These are phyloP conservation scores for Fusarium incarnatum DNA, from an alignment of 2,329 filamentous ascomycete species.

Conservation along the genomic window DNA sequence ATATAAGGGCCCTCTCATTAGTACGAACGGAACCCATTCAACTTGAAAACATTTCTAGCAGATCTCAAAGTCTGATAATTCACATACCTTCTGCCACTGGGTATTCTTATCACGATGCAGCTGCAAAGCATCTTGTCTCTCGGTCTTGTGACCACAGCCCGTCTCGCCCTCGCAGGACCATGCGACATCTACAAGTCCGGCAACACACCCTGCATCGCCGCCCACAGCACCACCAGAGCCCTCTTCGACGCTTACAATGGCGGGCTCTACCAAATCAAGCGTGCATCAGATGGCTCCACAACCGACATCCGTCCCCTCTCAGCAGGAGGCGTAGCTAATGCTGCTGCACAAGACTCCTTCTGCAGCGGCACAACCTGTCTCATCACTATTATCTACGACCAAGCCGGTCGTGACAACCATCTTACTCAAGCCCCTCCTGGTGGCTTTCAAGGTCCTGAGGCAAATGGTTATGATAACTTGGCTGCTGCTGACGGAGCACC, in stretches of 20 bases:
- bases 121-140: constrained; percentile 16
- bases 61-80: not conserved
- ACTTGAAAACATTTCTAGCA: too few species aligned
- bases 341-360: constrained; percentile 70
- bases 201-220: constrained; percentile 27
- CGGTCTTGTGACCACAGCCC: not conserved
- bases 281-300: constrained; percentile 18
- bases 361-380: constrained; percentile 71
- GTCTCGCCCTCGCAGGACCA: constrained; percentile 18
- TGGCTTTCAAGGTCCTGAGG: constrained; percentile 54
- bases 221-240: constrained; percentile 21
- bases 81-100: not conserved
- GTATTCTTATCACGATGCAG: not conserved
- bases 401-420: constrained; percentile 71
- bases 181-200: constrained; percentile 26
- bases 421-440: constrained; percentile 69
- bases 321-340: constrained; percentile 72
- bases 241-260: constrained; percentile 6
- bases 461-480: constrained; percentile 21
- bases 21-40: not conserved
- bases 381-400: constrained; percentile 74
- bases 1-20: not conserved
- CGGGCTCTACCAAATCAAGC: constrained; percentile 28
- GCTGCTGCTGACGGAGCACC: constrained; percentile 27
- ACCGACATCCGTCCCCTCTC: constrained; percentile 45